Percentiles rank a stretch among this genome's conserved stretches.
These are phyloP conservation scores for Fusarium caatingaense DNA, from an alignment of 2,329 filamentous ascomycete species.

Conservation along the genomic window DNA sequence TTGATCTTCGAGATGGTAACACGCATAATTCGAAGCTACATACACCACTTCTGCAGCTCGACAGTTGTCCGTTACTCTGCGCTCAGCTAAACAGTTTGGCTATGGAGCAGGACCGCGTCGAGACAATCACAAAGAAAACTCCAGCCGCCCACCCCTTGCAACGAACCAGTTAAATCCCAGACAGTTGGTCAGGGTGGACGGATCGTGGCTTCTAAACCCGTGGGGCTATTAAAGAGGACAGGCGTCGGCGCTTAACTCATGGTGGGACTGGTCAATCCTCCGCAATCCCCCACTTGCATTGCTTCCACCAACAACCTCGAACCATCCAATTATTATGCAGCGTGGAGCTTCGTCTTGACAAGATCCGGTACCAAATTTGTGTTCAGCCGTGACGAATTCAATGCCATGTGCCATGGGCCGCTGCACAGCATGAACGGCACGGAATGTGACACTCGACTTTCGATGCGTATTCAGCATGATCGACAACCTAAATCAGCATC, in stretches of 20 bases:
- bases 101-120: conserved; percentile 8
- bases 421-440: conserved; percentile 38
- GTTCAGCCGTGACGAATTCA: conserved; percentile 19
- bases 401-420: conserved; percentile 36
- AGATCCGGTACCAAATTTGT: conserved; percentile 11
- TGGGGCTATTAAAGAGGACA: conserved; percentile 62
- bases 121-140: conserved; percentile 23
- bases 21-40: conserved; percentile 1
- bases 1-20: neutral
- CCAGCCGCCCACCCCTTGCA: conserved; percentile 36
- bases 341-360: conserved; percentile 12
- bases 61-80: conserved; percentile 32
- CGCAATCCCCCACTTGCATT: conserved; percentile 46
- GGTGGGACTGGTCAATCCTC: conserved; percentile 47
- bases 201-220: conserved; percentile 46
- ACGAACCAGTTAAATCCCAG: conserved; percentile 38
- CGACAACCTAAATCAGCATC: conserved; percentile 22
- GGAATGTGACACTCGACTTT: conserved; percentile 42
- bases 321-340: conserved; percentile 24
- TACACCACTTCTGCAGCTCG: conserved; percentile 12
- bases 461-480: conserved; percentile 32
- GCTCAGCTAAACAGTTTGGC: conserved; percentile 18
- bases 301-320: conserved; percentile 57
- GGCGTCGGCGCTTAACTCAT: conserved; percentile 67
- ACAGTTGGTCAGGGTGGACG: conserved; percentile 40